phyloP scores from a whole-genome alignment of 345 rosid genomes.

The Brassica rapa region DNA sequence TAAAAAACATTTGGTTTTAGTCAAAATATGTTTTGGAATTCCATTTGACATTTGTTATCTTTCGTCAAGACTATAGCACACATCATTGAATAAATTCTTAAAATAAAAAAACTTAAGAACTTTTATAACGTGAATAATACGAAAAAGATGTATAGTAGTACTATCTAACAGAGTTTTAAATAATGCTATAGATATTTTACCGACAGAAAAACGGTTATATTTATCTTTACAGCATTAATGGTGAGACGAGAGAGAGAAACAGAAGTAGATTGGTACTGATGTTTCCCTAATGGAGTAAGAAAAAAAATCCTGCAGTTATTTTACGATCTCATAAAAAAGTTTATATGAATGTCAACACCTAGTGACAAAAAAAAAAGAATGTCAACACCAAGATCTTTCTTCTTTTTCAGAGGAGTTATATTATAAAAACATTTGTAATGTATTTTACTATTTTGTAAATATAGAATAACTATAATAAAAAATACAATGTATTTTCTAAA shows the following conservation, averaged over 20 bases:
- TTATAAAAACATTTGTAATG: not conserved
- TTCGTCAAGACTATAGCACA: not conserved
- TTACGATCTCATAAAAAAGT: constrained; percentile 20
- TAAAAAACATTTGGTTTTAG: not conserved
- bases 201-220: constrained; percentile 19
- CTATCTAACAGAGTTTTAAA: not conserved
- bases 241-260: constrained; percentile 32
- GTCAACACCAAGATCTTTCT: constrained; percentile 18
- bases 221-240: constrained; percentile 25
- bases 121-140: not conserved
- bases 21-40: not conserved
- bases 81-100: not conserved
- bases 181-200: constrained; percentile 22
- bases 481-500: no score
- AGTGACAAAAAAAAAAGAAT: no score
- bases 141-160: not conserved
- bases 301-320: constrained; percentile 24
- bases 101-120: not conserved
- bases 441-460: not conserved
- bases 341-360: constrained; percentile 14
- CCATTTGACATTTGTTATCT: not conserved
- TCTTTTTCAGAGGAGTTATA: constrained; percentile 2
- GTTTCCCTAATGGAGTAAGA: constrained; percentile 45
- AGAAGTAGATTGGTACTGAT: constrained; percentile 43
- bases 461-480: not conserved